phyloP scores from a whole-genome alignment of 75 land plant genomes.

The Cunninghamia lanceolata region DNA sequence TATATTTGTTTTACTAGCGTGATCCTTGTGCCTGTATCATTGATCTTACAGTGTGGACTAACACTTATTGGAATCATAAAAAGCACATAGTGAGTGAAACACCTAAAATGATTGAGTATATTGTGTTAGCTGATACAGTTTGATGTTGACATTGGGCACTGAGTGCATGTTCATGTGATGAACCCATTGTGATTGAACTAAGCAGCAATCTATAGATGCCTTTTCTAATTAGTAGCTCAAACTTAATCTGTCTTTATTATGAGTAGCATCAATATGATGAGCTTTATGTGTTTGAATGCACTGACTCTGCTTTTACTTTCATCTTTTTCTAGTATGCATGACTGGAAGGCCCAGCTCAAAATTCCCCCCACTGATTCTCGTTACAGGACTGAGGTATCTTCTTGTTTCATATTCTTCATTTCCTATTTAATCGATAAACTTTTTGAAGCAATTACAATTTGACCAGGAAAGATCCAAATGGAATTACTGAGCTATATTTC shows the following conservation, averaged over 20 bases:
- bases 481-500: background rate
- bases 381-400: slow-evolving; percentile 38
- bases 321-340: slow-evolving; percentile 16
- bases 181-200: background rate
- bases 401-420: background rate
- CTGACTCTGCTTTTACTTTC: slow-evolving; percentile 3
- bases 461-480: background rate
- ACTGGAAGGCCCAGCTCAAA: slow-evolving; percentile 37
- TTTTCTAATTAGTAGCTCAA: background rate
- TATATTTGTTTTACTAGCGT: background rate
- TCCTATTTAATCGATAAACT: background rate
- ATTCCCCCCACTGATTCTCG: slow-evolving; percentile 28
- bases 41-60: background rate
- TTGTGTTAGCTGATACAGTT: background rate
- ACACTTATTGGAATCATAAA: background rate
- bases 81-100: background rate
- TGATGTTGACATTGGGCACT: background rate
- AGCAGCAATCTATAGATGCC: background rate
- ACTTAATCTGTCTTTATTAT: background rate
- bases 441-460: background rate
- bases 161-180: background rate
- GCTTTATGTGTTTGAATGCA: background rate
- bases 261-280: background rate
- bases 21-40: background rate
- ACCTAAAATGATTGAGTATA: background rate